phyloP scores from a whole-genome alignment of 176 grass and related monocot genomes.

The Oryza officinalis region DNA sequence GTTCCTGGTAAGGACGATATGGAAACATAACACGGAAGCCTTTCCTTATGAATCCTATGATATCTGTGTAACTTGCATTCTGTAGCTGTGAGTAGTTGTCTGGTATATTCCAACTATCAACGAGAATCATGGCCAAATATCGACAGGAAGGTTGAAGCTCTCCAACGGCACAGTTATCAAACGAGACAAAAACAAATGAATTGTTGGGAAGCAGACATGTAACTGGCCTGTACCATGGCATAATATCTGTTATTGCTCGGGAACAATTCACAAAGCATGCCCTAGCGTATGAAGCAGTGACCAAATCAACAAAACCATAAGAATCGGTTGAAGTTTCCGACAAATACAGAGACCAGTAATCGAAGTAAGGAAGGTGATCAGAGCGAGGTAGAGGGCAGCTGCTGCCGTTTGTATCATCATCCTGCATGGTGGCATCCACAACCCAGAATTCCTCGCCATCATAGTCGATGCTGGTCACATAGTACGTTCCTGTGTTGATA shows the following conservation, averaged over 20 bases:
- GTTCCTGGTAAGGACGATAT: rapidly evolving
- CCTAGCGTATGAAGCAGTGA: not conserved
- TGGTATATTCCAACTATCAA: not conserved
- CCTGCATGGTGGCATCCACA: not conserved
- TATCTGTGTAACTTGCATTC: not conserved
- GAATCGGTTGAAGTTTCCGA: too few species aligned
- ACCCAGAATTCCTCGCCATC: not conserved
- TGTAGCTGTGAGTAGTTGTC: not conserved
- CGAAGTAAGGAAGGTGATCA: not conserved
- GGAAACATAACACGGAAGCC: not conserved
- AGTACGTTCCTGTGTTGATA: not conserved
- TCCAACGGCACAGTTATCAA: rapidly evolving
- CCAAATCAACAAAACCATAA: not conserved
- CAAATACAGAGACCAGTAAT: too few species aligned
- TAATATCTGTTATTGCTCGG: not conserved
- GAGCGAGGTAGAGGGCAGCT: slow-evolving; percentile 23
- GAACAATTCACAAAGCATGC: slow-evolving; percentile 50
- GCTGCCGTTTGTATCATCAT: not conserved
- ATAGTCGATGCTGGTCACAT: slow-evolving; percentile 28
- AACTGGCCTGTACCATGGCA: not conserved
- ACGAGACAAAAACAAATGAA: slow-evolving; percentile 35
- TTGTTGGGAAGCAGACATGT: slow-evolving; percentile 11
- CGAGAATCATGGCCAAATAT: slow-evolving; percentile 28
- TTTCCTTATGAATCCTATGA: not conserved
- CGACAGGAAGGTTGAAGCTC: slow-evolving; percentile 25